Percentiles rank a stretch among this genome's conserved stretches.
phyloP scores from a whole-genome alignment of 2,329 filamentous ascomycete species.

The Aspergillus viridinutans region DNA sequence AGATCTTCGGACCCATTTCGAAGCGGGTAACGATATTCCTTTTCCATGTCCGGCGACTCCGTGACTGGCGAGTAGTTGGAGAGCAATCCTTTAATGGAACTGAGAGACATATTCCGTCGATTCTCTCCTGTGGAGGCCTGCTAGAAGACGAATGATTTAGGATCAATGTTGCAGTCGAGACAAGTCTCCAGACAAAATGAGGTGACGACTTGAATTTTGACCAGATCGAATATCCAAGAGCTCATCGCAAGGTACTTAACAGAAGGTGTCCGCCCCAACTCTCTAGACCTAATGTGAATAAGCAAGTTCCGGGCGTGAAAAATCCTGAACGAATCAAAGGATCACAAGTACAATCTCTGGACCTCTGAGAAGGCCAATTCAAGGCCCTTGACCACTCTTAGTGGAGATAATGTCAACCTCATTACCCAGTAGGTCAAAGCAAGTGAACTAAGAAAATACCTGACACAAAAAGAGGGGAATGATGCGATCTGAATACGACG shows the following conservation, averaged over 20 bases:
- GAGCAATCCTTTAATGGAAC: constrained; percentile 26
- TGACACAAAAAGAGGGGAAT: neutral
- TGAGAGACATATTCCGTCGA: constrained; percentile 25
- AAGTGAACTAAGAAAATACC: neutral
- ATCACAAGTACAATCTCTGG: neutral
- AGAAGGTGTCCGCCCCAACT: neutral
- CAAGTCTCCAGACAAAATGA: neutral
- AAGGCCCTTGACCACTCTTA: neutral
- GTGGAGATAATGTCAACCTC: neutral
- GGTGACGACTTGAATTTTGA: neutral
- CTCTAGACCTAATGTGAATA: neutral
- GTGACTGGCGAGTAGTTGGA: constrained; percentile 25
- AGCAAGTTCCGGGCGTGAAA: neutral
- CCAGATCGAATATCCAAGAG: neutral
- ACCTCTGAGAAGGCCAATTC: too few species aligned
- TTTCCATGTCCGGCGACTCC: constrained; percentile 24
- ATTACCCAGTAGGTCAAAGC: neutral
- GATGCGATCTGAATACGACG: neutral
- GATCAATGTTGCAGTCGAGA: neutral
- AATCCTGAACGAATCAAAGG: neutral
- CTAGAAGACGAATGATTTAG: neutral
- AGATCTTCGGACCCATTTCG: constrained; percentile 10
- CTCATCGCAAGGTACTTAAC: neutral
- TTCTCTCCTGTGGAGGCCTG: neutral
- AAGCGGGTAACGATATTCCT: constrained; percentile 18